Conservation (phyloP, 805 yeast species). For the Zygosaccharomyces siamensis region DNA sequence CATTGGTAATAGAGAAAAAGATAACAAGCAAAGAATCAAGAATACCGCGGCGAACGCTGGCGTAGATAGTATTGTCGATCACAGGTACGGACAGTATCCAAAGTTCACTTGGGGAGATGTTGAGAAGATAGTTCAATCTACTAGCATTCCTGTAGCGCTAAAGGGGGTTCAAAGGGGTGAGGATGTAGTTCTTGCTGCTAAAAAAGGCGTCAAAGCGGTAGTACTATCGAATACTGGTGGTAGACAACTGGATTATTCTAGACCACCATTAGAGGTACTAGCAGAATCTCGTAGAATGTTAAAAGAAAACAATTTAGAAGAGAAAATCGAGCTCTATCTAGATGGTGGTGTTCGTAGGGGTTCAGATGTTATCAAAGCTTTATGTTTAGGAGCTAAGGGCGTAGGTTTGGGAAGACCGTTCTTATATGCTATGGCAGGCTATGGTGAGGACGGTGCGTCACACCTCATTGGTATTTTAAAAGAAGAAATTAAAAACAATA, state of each 20-base stretch:
- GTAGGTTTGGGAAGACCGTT: slow-evolving; percentile 75
- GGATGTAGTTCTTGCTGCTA: slow-evolving; percentile 56
- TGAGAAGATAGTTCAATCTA: slow-evolving; percentile 27
- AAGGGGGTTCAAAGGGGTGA: slow-evolving; percentile 70
- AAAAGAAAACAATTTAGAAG: slow-evolving; percentile 38
- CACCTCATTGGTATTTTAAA: slow-evolving; percentile 59
- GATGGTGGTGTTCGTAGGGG: slow-evolving; percentile 81
- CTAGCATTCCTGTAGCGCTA: slow-evolving; percentile 45
- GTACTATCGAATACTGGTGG: slow-evolving; percentile 74
- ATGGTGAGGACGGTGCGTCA: slow-evolving; percentile 69
- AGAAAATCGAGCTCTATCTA: slow-evolving; percentile 56
- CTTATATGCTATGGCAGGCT: slow-evolving; percentile 71
- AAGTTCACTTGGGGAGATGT: slow-evolving; percentile 36
- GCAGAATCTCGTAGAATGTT: slow-evolving; percentile 49
- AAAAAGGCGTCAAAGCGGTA: slow-evolving; percentile 57
- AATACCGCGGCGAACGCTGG: slow-evolving; percentile 16
- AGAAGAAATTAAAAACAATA: slow-evolving; percentile 57
- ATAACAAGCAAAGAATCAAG: slow-evolving; percentile 34
- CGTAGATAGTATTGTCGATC: slow-evolving; percentile 4
- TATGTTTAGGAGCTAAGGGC: slow-evolving; percentile 72
- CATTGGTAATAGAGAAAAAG: slow-evolving; percentile 51
- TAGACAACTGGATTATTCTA: slow-evolving; percentile 58
- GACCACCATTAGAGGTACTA: slow-evolving; percentile 58
- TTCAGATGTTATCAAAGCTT: slow-evolving; percentile 67
- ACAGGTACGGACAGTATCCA: slow-evolving; percentile 16